A percentile compares a stretch with the other conserved stretches of the same genome.
phyloP scores from a whole-genome alignment of 768 basidiomycete species.

The Trametes meyenii region DNA sequence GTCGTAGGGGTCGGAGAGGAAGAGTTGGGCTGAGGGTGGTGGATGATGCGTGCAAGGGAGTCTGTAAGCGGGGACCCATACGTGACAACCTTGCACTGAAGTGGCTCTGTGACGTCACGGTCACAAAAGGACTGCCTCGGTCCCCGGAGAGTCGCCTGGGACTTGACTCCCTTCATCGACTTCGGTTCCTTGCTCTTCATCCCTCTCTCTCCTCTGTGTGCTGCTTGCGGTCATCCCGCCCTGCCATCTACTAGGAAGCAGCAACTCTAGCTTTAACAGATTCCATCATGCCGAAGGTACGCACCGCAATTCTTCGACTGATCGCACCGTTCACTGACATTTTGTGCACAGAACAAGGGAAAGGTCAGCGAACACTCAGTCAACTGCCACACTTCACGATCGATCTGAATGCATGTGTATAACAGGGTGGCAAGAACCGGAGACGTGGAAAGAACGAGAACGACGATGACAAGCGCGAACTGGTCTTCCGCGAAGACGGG shows the following conservation, averaged over 20 bases:
- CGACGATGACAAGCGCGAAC: slow-evolving; percentile 97
- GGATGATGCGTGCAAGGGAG: slow-evolving; percentile 30
- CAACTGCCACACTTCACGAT: background rate
- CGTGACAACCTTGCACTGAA: slow-evolving; percentile 18
- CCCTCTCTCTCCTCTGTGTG: slow-evolving; percentile 1
- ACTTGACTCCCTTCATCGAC: slow-evolving; percentile 13
- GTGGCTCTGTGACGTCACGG: slow-evolving; percentile 20
- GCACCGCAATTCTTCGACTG: slow-evolving; percentile 18
- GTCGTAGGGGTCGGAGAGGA: slow-evolving; percentile 10
- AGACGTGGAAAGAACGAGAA: slow-evolving; percentile 99
- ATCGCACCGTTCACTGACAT: slow-evolving; percentile 25
- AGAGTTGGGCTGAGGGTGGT: slow-evolving; percentile 22
- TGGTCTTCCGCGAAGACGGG: slow-evolving; percentile 98
- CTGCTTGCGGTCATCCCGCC: background rate
- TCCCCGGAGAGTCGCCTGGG: slow-evolving; percentile 2
- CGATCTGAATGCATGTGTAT: slow-evolving; percentile 10
- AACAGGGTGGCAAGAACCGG: slow-evolving; percentile 97
- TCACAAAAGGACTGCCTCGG: slow-evolving; percentile 21
- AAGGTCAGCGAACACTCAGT: slow-evolving; percentile 48
- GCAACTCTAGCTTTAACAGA: background rate
- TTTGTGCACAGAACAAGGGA: slow-evolving; percentile 64
- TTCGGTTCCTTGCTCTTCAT: background rate
- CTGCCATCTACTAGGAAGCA: slow-evolving; percentile 3
- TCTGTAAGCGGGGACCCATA: slow-evolving; percentile 9
- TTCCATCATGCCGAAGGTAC: slow-evolving; percentile 54